Conservation (phyloP, 495 filamentous ascomycete species). For the Podospora fimiseda region DNA sequence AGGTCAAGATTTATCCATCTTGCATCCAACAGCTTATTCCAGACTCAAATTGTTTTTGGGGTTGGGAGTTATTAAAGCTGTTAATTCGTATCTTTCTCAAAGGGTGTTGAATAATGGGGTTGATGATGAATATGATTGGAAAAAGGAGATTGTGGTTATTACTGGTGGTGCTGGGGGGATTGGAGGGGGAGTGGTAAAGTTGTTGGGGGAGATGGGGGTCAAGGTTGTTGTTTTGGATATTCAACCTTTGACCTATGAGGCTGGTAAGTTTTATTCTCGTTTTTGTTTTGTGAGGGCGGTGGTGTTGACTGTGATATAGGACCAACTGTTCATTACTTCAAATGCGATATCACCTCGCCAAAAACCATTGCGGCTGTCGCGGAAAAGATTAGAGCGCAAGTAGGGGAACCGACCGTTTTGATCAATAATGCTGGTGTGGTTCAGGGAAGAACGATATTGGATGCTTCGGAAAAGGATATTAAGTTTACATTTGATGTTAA, state of each 20-base stretch:
- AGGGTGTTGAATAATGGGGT: conserved; percentile 56
- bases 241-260: conserved; percentile 48
- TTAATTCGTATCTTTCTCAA: conserved; percentile 46
- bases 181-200: conserved; percentile 53
- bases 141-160: conserved; percentile 61
- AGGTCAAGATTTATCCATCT: conserved; percentile 44
- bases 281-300: not conserved
- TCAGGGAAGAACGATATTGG: conserved; percentile 55
- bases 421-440: conserved; percentile 72
- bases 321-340: conserved; percentile 52
- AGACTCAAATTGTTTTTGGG: conserved; percentile 42
- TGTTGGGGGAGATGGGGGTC: conserved; percentile 52
- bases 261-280: conserved; percentile 35
- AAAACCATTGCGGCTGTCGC: conserved; percentile 42
- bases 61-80: conserved; percentile 42
- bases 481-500: conserved; percentile 68
- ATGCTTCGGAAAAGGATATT: conserved; percentile 48
- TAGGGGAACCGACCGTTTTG: conserved; percentile 62
- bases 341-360: conserved; percentile 58
- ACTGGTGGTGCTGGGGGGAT: conserved; percentile 69
- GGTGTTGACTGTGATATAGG: conserved; percentile 22
- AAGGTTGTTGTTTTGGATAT: conserved; percentile 69
- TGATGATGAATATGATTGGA: conserved; percentile 59
- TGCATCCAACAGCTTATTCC: conserved; percentile 44
- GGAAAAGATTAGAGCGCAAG: conserved; percentile 41